Evolutionary conservation across 306 rosid species (phyloP), one percentile per base, ranked within the genome.

Genomic region (Quercus wislizeni): DNA sequence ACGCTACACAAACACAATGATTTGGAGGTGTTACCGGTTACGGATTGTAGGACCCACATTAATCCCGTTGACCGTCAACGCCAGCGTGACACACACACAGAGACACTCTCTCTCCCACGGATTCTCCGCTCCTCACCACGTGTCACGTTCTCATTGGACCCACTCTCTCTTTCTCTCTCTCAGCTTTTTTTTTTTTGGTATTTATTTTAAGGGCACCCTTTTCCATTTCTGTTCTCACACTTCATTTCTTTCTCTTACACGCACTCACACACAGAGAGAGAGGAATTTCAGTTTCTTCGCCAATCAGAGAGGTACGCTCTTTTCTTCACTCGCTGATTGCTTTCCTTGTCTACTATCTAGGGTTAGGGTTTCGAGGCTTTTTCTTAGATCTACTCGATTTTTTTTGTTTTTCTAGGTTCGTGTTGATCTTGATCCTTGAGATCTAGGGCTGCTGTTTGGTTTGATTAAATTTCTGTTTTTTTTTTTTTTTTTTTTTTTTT

Each of bases 61-160:
- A 13, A 49, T 11, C 4, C 10, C 11, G 17, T 70, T 87, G 87
- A 83, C 84, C 30, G 87, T 87, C 87, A 83, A 87, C 63, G 69
- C 82, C 73, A 78, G 75, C 77, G 73, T 62, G 76, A 76, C 71
- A 17, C 58, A 56, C 23, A 21, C 49, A 5, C 80, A 10, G 72
- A 59, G 8, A 59, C n/a, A 21, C 80, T 67, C 72, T 35, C 27
- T 35, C 72, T 1, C 85, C 83, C 52, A 80, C 81, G 89, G 87
- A 88, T 80, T 85, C 87, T 83, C 83, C 83, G 84, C 57, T 9
- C 65, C 8, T 41, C 25, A 57, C 80, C 77, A 81, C 81, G 58
- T 85, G 87, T 79, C 79, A 1, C 6, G 2, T 68, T 55, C 21
- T 54, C 74, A 85, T 88, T 88, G 89, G 89, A 81, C 81, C 75